These are phyloP conservation scores for Puccinia polysora DNA, from an alignment of 1,284 basidiomycete genomes.

Conservation along the genomic window DNA sequence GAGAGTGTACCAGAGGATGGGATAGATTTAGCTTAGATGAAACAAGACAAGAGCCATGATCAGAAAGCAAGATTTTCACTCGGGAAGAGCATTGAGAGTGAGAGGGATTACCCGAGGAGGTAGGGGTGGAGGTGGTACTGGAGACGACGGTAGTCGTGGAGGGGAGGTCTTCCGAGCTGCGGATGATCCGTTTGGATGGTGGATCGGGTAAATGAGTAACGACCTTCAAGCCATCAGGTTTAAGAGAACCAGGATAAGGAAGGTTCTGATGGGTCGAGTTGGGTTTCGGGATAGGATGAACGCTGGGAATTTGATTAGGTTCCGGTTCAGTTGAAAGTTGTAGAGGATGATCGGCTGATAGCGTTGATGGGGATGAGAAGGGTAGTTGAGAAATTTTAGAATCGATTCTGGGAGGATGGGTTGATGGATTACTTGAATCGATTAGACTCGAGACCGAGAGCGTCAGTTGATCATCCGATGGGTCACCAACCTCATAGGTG, in stretches of 20 bases:
- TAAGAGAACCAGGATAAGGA: slow-evolving; percentile 6
- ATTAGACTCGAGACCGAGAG: too few relatives aligned
- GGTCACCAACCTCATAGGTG: not conserved
- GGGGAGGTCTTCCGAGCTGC: slow-evolving; percentile 15
- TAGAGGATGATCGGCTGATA: too few relatives aligned
- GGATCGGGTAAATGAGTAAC: not conserved
- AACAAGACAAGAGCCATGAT: not conserved
- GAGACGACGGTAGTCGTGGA: slow-evolving; percentile 13
- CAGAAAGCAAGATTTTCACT: not conserved
- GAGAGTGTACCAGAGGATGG: slow-evolving; percentile 12
- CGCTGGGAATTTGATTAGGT: not conserved
- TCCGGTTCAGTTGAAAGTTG: not conserved
- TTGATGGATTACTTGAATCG: not conserved
- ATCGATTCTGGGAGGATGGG: too few relatives aligned
- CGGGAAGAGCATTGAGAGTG: not conserved
- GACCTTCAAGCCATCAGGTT: slow-evolving; percentile 18
- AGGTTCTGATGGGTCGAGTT: not conserved
- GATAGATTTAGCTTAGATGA: slow-evolving; percentile 12
- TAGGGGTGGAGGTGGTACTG: not conserved
- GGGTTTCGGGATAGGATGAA: not conserved
- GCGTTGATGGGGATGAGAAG: too few relatives aligned
- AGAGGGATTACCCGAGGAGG: slow-evolving; percentile 1
- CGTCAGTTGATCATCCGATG: not conserved
- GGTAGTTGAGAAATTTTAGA: too few relatives aligned
- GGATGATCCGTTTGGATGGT: not conserved